Base-by-base conservation (phyloP, 2,329 filamentous ascomycete genomes). In the Neurospora sp. region DNA sequence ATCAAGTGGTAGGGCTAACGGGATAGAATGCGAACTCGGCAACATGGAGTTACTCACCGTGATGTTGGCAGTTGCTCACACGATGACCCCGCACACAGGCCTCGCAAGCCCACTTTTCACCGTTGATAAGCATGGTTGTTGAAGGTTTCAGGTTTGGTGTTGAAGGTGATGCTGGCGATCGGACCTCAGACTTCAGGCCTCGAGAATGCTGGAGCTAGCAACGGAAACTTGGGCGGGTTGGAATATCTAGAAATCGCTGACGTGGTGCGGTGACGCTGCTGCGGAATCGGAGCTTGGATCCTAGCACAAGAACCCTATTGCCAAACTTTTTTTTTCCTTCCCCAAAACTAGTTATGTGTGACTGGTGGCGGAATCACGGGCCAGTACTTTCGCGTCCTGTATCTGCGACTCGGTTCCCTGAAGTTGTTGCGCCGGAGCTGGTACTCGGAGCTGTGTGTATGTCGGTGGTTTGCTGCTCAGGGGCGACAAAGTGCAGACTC, bases 1-100 rank as follows among this genome's bases (percentile, higher is more conserved):
- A 36, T 15, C 28, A 43, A 52, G 46, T 33, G 17, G 43, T 33
- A 66, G 36, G 28, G 36, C 33, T 43, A 43, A 69, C 28, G 38
- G 36, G 58, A 72, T 68, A 70, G 38, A 62, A 67, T 68, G 62
- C 71, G 38, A 68, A 68, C 52, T 62, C 68, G 67, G 74, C 67
- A 52, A 76, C 76, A 76, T 62, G 7, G 52, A 52, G 77, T 76
- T 73, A 87, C 92, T 85, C 89, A 97, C 94, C 93, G 81, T 89
- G 88, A 82, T 99, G 96, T 81, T 95, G 93, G 86, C 96, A 99
- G 80, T 96, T 97, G 90, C 94, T 98, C 80, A 99, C 96, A 80
- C 96, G 93, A 85, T 99, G 96, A 79, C 96, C 96, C 82, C 96
- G 92, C 80, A 99, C 93, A 84, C 96, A 99, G 83, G 94, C 94